Base-by-base conservation (phyloP, 352 stramenopile genomes). In the Phytophthora idaei region DNA sequence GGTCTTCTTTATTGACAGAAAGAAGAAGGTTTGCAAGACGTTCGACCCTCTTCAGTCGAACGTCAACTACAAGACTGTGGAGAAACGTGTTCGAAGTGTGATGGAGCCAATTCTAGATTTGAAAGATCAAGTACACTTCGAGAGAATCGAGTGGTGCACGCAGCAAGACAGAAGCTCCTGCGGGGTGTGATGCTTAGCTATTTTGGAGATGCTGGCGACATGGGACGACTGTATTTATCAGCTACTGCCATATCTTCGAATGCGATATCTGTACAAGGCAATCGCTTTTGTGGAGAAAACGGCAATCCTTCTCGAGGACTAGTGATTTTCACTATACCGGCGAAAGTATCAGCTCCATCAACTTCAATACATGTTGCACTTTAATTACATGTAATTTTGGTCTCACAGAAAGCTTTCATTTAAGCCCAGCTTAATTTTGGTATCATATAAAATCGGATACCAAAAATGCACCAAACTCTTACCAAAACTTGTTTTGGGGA, bases 101-200 rank as follows among this genome's bases (percentile, higher is more conserved):
- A 61, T 61, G 1, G 61, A 56, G 15, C 5, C 10, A 1, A n/a
- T 62, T 1, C 3, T 58, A 27, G 1, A 56, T 0, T 8, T 68
- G 45, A 11, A 41, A 10, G 52, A 28, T 14, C 17, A 32, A 34
- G 7, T 68, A 10, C n/a, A 5, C 0, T 68, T 51, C n/a, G 5
- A 61, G n/a, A 47, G 39, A 25, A 6, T 57, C 1, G 34, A 61
- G 0, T 61, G 51, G 61, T 68, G 51, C 5, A 52, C 3, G 5
- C 61, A 68, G 32, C 21, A 62, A 7, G 52, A 68, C 37, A 45
- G 21, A 0, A 57, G 11, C 8, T 68, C 61, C 0, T 68, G 61
- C 25, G 52, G 51, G 4, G 31, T 68, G 15, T 67, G 44, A 44
- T 65, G 46, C 28, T 34, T 64, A 8, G 57, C 37, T 4, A 21